Conservation (phyloP, 495 filamentous ascomycete species). For the Oleoguttula mirabilis region DNA sequence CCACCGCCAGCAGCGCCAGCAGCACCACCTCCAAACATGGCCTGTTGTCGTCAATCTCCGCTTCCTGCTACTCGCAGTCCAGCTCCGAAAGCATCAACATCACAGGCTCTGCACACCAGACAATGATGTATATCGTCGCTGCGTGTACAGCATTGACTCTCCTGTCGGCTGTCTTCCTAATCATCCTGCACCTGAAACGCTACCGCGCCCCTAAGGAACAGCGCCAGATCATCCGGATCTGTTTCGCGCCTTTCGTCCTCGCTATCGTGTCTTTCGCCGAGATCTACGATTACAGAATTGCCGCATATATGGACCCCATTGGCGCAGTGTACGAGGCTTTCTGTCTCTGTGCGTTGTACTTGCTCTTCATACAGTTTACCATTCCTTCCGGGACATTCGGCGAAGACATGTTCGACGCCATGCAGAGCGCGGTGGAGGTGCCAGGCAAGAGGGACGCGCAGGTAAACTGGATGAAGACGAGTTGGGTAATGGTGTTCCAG, state of each 20-base stretch:
- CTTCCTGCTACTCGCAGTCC: no score
- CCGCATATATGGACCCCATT: conserved; percentile 9
- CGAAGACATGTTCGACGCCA: conserved; percentile 8
- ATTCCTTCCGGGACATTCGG: conserved; percentile 7
- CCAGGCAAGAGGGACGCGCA: not conserved
- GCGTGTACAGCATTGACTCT: not conserved
- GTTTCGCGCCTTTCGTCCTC: conserved; percentile 7
- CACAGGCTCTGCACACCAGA: conserved; percentile 4
- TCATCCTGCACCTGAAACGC: conserved; percentile 9
- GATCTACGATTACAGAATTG: conserved; percentile 2
- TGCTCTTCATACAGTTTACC: conserved; percentile 13
- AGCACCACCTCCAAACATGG: no score
- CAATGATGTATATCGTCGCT: conserved; percentile 1
- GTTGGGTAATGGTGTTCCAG: no score
- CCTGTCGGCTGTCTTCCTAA: conserved; percentile 1
- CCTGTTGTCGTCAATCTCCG: no score
- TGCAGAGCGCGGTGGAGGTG: not conserved
- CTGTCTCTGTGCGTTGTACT: conserved; percentile 9
- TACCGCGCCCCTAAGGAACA: conserved; percentile 15
- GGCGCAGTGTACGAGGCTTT: conserved; percentile 15
- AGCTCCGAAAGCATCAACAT: no score
- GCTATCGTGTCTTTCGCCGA: conserved; percentile 8
- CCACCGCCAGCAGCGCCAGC: no score
- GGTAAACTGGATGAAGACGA: no score
- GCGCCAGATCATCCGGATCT: conserved; percentile 15